Conservation (phyloP, 805 yeast genomes). For the Hyphopichia homilentoma region DNA sequence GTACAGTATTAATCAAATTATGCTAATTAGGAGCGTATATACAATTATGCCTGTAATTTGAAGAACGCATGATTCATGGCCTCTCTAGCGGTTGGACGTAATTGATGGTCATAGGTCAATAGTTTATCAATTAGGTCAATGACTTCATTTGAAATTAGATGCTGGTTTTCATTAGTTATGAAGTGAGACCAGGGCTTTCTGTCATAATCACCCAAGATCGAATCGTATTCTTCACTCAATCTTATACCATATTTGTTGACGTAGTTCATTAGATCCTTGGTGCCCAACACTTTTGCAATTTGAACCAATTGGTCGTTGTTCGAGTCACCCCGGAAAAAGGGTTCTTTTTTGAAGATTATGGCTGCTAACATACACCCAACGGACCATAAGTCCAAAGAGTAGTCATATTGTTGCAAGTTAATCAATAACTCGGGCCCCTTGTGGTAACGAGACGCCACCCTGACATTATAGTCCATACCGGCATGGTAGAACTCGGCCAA, state of each 20-base stretch:
- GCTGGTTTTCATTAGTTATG: conserved; percentile 64
- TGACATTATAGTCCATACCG: conserved; percentile 83
- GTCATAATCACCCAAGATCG: conserved; percentile 62
- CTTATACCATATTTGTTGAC: conserved; percentile 66
- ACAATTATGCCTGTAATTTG: conserved; percentile 11
- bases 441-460: conserved; percentile 90
- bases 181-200: conserved; percentile 86
- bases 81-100: conserved; percentile 82
- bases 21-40: no score
- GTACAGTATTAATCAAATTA: no score
- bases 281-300: conserved; percentile 83
- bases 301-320: conserved; percentile 90
- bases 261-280: conserved; percentile 71
- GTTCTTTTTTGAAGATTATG: conserved; percentile 84
- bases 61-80: conserved; percentile 69
- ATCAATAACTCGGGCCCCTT: conserved; percentile 92
- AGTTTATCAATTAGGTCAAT: conserved; percentile 78
- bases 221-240: conserved; percentile 73
- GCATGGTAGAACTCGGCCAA: conserved; percentile 91
- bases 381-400: conserved; percentile 90
- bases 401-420: conserved; percentile 84
- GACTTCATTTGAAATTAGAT: conserved; percentile 62
- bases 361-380: conserved; percentile 92
- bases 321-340: conserved; percentile 87
- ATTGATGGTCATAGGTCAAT: conserved; percentile 82